Conservation (phyloP, 2,329 filamentous ascomycete genomes). For the Colletotrichum orbiculare region DNA sequence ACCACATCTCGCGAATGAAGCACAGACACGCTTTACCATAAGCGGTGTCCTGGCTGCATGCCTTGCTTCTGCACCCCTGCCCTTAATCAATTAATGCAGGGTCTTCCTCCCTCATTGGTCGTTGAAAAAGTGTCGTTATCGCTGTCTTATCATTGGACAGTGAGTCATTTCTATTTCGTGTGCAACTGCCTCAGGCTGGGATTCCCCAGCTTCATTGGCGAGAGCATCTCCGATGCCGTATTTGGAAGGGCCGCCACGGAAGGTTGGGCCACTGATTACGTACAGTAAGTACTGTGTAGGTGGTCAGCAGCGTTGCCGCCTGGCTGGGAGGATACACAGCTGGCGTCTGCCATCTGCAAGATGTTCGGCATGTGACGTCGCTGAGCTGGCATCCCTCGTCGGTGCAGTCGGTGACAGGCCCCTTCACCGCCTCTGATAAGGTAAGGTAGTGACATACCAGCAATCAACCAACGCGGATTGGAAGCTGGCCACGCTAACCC, state of each 20-base stretch:
- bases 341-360: conserved; percentile 19
- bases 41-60: conserved; percentile 23
- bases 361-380: conserved; percentile 33
- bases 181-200: conserved; percentile 23
- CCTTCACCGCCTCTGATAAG: conserved; percentile 25
- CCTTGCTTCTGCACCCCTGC: conserved; percentile 29
- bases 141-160: conserved; percentile 9
- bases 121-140: conserved; percentile 13
- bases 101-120: conserved; percentile 24
- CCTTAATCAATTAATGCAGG: conserved; percentile 29
- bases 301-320: neutral
- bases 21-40: conserved; percentile 24
- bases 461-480: neutral
- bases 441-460: conserved; percentile 24
- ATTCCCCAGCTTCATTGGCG: neutral
- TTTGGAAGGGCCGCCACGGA: neutral
- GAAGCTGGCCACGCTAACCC: conserved; percentile 15
- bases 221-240: conserved; percentile 6
- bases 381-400: conserved; percentile 28
- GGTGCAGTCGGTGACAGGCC: conserved; percentile 26
- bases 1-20: conserved; percentile 21
- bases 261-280: no score
- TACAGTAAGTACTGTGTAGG: no score
- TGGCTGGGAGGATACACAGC: neutral
- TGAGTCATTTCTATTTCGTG: conserved; percentile 4